Conservation (phyloP, 2,329 filamentous ascomycete species). For the Capronia americana region DNA sequence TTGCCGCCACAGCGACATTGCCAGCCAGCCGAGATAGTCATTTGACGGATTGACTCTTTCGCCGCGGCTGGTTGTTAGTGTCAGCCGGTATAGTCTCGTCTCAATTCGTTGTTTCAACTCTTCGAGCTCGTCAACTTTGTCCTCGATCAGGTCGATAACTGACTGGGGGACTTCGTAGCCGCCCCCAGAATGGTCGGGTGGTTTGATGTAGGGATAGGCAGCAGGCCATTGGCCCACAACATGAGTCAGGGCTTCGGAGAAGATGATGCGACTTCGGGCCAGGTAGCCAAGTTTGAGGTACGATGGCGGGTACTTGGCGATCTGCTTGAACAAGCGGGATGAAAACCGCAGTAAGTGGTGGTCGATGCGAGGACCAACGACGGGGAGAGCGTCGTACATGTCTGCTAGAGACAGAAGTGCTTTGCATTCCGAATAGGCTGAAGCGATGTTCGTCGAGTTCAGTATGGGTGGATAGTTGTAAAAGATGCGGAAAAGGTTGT, state of each 20-base stretch:
- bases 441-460: slow-evolving; percentile 85
- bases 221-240: slow-evolving; percentile 93
- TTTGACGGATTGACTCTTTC: slow-evolving; percentile 81
- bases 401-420: slow-evolving; percentile 86
- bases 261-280: slow-evolving; percentile 80
- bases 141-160: slow-evolving; percentile 88
- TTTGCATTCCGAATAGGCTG: slow-evolving; percentile 93
- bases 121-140: slow-evolving; percentile 91
- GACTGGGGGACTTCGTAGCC: slow-evolving; percentile 67
- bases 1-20: slow-evolving; percentile 83
- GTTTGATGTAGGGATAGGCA: slow-evolving; percentile 76
- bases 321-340: slow-evolving; percentile 90
- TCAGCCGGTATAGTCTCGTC: slow-evolving; percentile 79
- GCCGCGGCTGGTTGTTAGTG: slow-evolving; percentile 76
- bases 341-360: slow-evolving; percentile 94
- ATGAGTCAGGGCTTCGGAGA: slow-evolving; percentile 86
- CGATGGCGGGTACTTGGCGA: slow-evolving; percentile 91
- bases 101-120: slow-evolving; percentile 82
- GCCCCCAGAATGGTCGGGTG: slow-evolving; percentile 48
- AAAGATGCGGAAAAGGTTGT: slow-evolving; percentile 93
- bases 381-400: slow-evolving; percentile 87
- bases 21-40: slow-evolving; percentile 88
- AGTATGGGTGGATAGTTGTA: slow-evolving; percentile 88
- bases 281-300: slow-evolving; percentile 91
- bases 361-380: slow-evolving; percentile 88